These are phyloP conservation scores for Plenodomus biglobosus DNA, from an alignment of 2,329 filamentous ascomycete species.

Conservation along the genomic window DNA sequence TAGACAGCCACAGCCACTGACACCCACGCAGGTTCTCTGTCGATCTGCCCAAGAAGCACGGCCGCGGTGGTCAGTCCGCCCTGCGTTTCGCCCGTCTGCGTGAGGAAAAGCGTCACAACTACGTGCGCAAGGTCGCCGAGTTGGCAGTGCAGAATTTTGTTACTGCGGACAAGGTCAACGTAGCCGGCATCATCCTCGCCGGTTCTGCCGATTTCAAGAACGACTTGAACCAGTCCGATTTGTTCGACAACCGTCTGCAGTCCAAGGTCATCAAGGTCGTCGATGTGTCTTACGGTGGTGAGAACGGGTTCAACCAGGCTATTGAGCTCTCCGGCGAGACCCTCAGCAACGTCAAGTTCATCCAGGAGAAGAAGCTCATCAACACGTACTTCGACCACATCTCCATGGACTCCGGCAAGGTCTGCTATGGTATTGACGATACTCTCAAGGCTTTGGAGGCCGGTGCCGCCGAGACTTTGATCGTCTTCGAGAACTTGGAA, in stretches of 20 bases:
- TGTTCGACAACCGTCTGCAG: constrained; percentile 91
- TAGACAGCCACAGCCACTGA: neutral
- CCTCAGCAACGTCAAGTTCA: constrained; percentile 98
- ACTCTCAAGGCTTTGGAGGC: constrained; percentile 95
- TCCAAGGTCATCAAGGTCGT: constrained; percentile 99
- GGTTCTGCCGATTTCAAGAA: constrained; percentile 99
- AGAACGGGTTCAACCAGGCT: constrained; percentile 99
- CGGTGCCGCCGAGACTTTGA: constrained; percentile 89
- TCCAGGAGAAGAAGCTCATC: constrained; percentile 99
- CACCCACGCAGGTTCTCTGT: constrained; percentile 67
- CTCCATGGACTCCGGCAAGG: constrained; percentile 91
- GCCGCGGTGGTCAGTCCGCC: constrained; percentile 98
- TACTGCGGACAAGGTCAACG: constrained; percentile 97
- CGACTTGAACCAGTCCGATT: constrained; percentile 93
- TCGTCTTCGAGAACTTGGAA: constrained; percentile 97
- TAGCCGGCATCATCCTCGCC: constrained; percentile 90
- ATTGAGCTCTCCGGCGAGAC: constrained; percentile 96
- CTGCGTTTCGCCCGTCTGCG: constrained; percentile 98
- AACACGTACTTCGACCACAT: constrained; percentile 99
- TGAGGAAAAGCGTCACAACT: constrained; percentile 99
- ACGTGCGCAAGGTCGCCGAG: constrained; percentile 97
- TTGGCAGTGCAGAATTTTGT: constrained; percentile 99
- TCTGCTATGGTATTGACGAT: constrained; percentile 98
- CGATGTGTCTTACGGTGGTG: constrained; percentile 96
- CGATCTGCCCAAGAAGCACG: constrained; percentile 99